A percentile compares a stretch with the other conserved stretches of the same genome.
These are phyloP conservation scores for Passalora sequoiae DNA, from an alignment of 2,329 filamentous ascomycete species.

Conservation along the genomic window DNA sequence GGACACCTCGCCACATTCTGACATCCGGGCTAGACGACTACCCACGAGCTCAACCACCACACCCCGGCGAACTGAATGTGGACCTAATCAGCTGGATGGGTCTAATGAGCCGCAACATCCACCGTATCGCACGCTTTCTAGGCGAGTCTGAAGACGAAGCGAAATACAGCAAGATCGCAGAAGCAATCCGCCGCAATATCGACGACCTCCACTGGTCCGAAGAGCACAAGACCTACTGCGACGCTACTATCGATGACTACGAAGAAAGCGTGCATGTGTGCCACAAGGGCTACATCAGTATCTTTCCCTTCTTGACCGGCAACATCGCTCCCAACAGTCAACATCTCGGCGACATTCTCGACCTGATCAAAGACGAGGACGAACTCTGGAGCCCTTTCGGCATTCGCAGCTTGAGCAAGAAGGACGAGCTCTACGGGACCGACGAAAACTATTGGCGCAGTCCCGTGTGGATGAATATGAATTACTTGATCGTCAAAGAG, in stretches of 20 bases:
- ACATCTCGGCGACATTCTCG: slow-evolving; percentile 67
- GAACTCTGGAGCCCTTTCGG: slow-evolving; percentile 88
- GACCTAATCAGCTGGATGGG: slow-evolving; percentile 96
- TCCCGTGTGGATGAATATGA: slow-evolving; percentile 93
- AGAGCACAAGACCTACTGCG: slow-evolving; percentile 77
- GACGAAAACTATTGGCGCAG: slow-evolving; percentile 96
- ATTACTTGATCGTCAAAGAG: slow-evolving; percentile 77
- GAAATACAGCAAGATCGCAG: slow-evolving; percentile 65
- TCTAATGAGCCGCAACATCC: slow-evolving; percentile 85
- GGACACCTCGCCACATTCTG: slow-evolving; percentile 78
- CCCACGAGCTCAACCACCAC: slow-evolving; percentile 84
- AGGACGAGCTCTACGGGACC: slow-evolving; percentile 77
- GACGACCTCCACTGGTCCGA: slow-evolving; percentile 91
- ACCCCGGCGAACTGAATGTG: slow-evolving; percentile 90
- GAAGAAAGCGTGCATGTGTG: slow-evolving; percentile 87
- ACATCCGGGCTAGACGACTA: slow-evolving; percentile 96
- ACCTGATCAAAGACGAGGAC: slow-evolving; percentile 72
- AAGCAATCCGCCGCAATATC: slow-evolving; percentile 77
- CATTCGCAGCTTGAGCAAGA: slow-evolving; percentile 82
- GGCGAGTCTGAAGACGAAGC: slow-evolving; percentile 69
- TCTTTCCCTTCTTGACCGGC: slow-evolving; percentile 88
- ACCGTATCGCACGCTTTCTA: slow-evolving; percentile 72
- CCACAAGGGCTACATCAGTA: slow-evolving; percentile 91
- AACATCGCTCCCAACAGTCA: slow-evolving; percentile 68
- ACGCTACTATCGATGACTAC: slow-evolving; percentile 90